Base-by-base conservation (phyloP, 2,329 filamentous ascomycete genomes). In the Polychaeton citri region DNA sequence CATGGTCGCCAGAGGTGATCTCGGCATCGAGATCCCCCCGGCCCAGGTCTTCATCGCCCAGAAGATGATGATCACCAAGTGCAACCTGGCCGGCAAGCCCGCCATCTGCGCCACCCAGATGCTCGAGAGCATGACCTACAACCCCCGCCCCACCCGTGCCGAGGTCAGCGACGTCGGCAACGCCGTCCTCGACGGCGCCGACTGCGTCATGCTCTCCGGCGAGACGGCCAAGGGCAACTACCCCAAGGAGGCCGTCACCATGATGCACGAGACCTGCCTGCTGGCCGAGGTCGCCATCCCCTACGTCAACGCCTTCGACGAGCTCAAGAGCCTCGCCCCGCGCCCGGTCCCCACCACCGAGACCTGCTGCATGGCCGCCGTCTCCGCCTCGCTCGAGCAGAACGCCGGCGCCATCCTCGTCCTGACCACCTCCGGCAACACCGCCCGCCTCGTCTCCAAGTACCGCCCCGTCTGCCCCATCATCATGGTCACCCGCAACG, bases 51-150 rank as follows among this genome's bases (percentile, higher is more conserved):
- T 98, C 66, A 85, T 93, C 51, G 90, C 90, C 38, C 90, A 98
- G 74, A 98, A 98, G 81, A 98, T 98, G 84, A 87, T 98, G 76
- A 98, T 98, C 65, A 87, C 90, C 66, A 96, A 96, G 79, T 98
- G 90, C 78, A 98, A 98, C 73, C 79, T 95, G 59, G 87, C 86
- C 51, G 90, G 90, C 65, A 98, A 98, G 76, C 90, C 90, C 50
- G 87, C 88, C 62, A 95, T 98, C 62, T 96, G 88, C 66, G 90
- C 90, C 41, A 98, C 90, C 28, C 90, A 98, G 72, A 98, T 98
- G 90, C 76, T 98, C 51, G 90, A 98, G 76, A 94, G 86, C 49
- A 98, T 98, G 90, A 98, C 94, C 65, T 95, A 94, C 75, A 98
- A 98, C 73, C 90, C 90, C 49, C 84, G 90, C 45, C 90, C 90